These are phyloP conservation scores for Dendrothele bispora DNA, from an alignment of 768 basidiomycete genomes.

Conservation along the genomic window DNA sequence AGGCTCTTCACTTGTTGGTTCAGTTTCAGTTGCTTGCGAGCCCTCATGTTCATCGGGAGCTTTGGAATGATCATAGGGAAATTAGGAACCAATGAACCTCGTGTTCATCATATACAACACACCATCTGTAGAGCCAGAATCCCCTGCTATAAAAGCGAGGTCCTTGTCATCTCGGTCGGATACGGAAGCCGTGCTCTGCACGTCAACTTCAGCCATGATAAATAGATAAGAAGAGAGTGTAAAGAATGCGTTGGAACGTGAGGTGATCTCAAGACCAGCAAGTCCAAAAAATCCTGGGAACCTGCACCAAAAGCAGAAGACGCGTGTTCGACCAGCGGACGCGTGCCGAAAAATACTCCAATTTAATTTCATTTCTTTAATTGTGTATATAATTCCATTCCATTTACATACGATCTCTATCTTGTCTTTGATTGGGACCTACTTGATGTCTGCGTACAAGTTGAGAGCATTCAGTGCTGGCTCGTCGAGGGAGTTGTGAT, in stretches of 20 bases:
- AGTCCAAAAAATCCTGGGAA: background rate
- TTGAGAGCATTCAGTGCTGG: conserved; percentile 78
- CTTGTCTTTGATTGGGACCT: too few species aligned
- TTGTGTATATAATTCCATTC: background rate
- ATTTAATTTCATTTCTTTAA: too few species aligned
- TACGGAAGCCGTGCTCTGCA: conserved; percentile 16
- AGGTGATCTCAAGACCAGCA: background rate
- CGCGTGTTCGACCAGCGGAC: too few species aligned
- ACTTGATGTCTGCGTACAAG: conserved; percentile 49
- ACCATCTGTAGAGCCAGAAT: conserved; percentile 14
- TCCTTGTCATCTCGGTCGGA: conserved; percentile 17
- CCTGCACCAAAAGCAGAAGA: too few species aligned
- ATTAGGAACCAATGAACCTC: conserved; percentile 32
- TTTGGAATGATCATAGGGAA: conserved; percentile 16
- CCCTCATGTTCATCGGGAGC: conserved; percentile 15
- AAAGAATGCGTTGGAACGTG: conserved; percentile 4
- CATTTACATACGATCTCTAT: too few species aligned
- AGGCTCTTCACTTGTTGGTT: conserved; percentile 13
- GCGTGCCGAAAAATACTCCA: too few species aligned
- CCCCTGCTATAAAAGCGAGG: conserved; percentile 19
- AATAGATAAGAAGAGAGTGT: conserved; percentile 2
- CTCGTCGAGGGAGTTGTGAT: conserved; percentile 76
- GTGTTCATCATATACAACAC: conserved; percentile 33
- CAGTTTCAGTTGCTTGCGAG: conserved; percentile 9
- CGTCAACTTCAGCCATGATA: conserved; percentile 37